Conservation (phyloP, 176 grass and related monocot species). For the Cymbopogon citratus region DNA sequence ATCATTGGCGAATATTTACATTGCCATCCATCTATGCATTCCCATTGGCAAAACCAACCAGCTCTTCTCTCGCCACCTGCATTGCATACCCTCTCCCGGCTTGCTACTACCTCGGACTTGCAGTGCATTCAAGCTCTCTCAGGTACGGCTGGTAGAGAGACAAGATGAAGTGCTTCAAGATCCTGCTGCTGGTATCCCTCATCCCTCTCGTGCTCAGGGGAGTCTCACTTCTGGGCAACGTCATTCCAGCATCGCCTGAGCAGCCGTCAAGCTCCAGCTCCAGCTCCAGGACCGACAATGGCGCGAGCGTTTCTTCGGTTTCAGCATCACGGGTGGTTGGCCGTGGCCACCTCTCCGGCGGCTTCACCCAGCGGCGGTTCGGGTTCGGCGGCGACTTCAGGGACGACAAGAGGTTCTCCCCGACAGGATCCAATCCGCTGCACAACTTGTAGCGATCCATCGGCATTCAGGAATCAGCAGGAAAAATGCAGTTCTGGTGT, state of each 20-base stretch:
- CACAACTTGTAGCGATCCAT: constrained; percentile 51
- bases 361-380: constrained; percentile 30
- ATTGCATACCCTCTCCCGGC: neutral
- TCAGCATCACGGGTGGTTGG: neutral
- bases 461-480: neutral
- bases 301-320: neutral
- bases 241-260: neutral
- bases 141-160: neutral
- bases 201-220: constrained; percentile 38
- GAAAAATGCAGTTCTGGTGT: neutral
- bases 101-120: neutral
- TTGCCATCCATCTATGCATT: neutral
- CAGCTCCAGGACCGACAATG: neutral
- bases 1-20: constrained; percentile 33
- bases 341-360: neutral
- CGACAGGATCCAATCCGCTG: constrained; percentile 64
- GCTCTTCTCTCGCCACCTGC: neutral
- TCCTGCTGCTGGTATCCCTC: constrained; percentile 35
- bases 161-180: constrained; percentile 44
- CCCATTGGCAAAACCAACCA: neutral
- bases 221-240: constrained; percentile 30
- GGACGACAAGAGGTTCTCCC: constrained; percentile 68
- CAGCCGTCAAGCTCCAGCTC: neutral
- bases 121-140: neutral
- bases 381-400: constrained; percentile 34